These are phyloP conservation scores for Botryobasidium botryosum DNA, from an alignment of 768 basidiomycete species.

Conservation along the genomic window DNA sequence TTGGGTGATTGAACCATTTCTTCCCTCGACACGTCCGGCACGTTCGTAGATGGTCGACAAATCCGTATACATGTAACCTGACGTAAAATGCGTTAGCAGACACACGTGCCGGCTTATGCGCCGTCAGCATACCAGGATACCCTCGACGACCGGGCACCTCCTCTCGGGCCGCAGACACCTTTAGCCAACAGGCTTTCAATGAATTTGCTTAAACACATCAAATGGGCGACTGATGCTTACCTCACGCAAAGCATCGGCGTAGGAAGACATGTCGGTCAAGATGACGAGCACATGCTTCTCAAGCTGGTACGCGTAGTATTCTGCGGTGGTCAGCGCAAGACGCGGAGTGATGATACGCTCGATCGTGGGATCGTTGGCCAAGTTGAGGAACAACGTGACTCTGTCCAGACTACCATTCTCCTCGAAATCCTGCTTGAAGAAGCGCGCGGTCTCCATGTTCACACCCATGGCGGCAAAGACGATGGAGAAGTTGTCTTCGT, in stretches of 20 bases:
- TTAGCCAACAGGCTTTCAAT: constrained; percentile 12
- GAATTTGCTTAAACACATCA: constrained; percentile 1
- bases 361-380: constrained; percentile 98
- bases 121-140: constrained; percentile 39
- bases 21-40: constrained; percentile 91
- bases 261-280: constrained; percentile 97
- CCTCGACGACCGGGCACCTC: constrained; percentile 99
- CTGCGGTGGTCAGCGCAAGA: constrained; percentile 92
- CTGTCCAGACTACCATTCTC: constrained; percentile 96
- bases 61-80: constrained; percentile 96
- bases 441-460: constrained; percentile 99
- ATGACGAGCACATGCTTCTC: constrained; percentile 99
- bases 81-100: background rate
- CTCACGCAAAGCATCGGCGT: constrained; percentile 91
- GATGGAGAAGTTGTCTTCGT: constrained; percentile 99
- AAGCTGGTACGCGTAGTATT: constrained; percentile 98
- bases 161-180: constrained; percentile 97
- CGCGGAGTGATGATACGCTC: constrained; percentile 99
- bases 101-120: no score
- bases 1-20: constrained; percentile 98
- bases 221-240: constrained; percentile 25
- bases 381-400: constrained; percentile 93
- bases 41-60: constrained; percentile 99
- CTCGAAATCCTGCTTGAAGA: constrained; percentile 99
- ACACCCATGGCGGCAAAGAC: constrained; percentile 99